These are phyloP conservation scores for Leishmania major DNA, from an alignment of 208 protist genomes.

Conservation along the genomic window DNA sequence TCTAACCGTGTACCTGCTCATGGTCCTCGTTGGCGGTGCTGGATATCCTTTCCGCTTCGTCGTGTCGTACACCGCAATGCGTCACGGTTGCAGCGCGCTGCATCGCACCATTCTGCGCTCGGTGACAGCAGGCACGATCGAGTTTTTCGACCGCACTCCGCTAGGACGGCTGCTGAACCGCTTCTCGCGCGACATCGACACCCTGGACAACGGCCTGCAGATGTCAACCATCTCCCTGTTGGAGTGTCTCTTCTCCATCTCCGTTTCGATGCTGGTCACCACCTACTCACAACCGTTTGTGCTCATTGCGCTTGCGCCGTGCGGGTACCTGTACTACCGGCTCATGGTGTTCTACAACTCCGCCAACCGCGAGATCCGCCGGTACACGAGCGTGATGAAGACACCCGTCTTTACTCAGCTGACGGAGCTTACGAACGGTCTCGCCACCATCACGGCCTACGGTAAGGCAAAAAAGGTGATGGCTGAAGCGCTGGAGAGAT, in stretches of 20 bases:
- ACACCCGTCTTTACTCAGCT: slow-evolving; percentile 94
- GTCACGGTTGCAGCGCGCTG: slow-evolving; percentile 38
- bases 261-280: slow-evolving; percentile 56
- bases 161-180: slow-evolving; percentile 95
- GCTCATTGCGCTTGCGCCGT: slow-evolving; percentile 48
- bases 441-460: slow-evolving; percentile 86
- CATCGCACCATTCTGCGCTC: slow-evolving; percentile 59
- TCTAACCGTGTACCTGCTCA: slow-evolving; percentile 46
- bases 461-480: slow-evolving; percentile 31
- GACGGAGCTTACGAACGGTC: slow-evolving; percentile 90
- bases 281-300: slow-evolving; percentile 48
- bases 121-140: slow-evolving; percentile 56
- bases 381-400: slow-evolving; percentile 83
- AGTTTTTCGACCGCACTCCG: slow-evolving; percentile 96
- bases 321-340: slow-evolving; percentile 84
- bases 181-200: slow-evolving; percentile 93
- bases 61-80: slow-evolving; percentile 33
- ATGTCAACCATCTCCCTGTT: slow-evolving; percentile 34
- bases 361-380: slow-evolving; percentile 84
- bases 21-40: slow-evolving; percentile 38
- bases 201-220: slow-evolving; percentile 71
- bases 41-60: slow-evolving; percentile 38
- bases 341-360: slow-evolving; percentile 91
- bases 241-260: slow-evolving; percentile 50
- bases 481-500: slow-evolving; percentile 32